These are phyloP conservation scores for Collybiopsis confluens DNA, from an alignment of 768 basidiomycete species.

Conservation along the genomic window DNA sequence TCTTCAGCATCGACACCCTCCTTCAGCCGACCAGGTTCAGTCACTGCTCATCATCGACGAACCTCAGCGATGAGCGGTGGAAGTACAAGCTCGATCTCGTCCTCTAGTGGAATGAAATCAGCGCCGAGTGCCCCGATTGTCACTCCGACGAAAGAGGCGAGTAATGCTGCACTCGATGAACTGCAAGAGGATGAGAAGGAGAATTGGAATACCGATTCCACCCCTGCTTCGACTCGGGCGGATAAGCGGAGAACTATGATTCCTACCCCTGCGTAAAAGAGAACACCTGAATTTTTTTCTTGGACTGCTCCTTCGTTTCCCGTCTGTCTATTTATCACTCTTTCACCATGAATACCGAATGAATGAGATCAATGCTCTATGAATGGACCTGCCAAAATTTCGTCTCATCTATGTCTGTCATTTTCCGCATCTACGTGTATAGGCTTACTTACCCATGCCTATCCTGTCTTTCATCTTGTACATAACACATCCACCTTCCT, in stretches of 20 bases:
- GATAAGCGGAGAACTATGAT: conserved; percentile 28
- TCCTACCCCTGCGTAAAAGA: conserved; percentile 24
- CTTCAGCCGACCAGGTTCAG: no score
- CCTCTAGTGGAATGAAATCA: neutral
- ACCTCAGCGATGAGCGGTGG: neutral
- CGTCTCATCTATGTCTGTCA: neutral
- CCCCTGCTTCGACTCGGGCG: conserved; percentile 8
- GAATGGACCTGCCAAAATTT: neutral
- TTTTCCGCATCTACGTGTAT: neutral
- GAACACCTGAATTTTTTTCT: neutral
- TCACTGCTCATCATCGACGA: conserved; percentile 5
- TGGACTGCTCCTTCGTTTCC: neutral
- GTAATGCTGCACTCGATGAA: conserved; percentile 25
- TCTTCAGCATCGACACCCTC: conserved; percentile 23
- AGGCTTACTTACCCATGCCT: neutral
- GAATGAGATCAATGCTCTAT: neutral
- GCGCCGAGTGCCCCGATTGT: conserved; percentile 26
- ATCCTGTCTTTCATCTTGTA: neutral
- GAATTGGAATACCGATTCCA: conserved; percentile 35
- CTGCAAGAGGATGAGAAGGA: conserved; percentile 56
- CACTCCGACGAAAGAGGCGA: conserved; percentile 34
- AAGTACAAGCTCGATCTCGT: neutral
- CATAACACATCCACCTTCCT: conserved; percentile 2
- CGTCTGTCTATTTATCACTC: neutral
- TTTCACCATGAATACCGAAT: neutral